Conservation (phyloP, 805 yeast species). For the Candida ortonii region DNA sequence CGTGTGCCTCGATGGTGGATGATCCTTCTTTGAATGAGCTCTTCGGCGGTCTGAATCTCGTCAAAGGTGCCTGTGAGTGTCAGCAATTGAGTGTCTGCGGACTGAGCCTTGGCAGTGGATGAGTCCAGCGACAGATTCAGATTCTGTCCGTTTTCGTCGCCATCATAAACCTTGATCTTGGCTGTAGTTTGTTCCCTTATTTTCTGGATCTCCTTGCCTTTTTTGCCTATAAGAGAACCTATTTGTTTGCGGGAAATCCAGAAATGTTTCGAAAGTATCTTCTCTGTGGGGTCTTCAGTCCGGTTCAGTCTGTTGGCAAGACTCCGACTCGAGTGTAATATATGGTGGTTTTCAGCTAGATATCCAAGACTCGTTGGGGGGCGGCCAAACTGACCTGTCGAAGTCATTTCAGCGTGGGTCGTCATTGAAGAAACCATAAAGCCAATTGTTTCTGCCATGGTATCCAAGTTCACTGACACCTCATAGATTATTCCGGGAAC, state of each 20-base stretch:
- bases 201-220: conserved; percentile 38
- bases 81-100: conserved; percentile 10
- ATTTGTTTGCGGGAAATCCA: conserved; percentile 33
- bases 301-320: too few relatives aligned
- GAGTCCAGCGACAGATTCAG: not conserved
- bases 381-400: conserved; percentile 1
- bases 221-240: conserved; percentile 41
- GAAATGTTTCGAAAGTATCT: conserved; percentile 13
- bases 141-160: conserved; percentile 10
- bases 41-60: conserved; percentile 14
- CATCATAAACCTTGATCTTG: conserved; percentile 37
- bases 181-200: conserved; percentile 37
- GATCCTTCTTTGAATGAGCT: conserved; percentile 10
- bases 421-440: not conserved
- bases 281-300: too few relatives aligned
- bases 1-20: conserved; percentile 15
- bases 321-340: not conserved
- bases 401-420: not conserved
- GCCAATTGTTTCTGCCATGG: too few relatives aligned
- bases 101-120: not conserved
- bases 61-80: conserved; percentile 13
- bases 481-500: too few relatives aligned
- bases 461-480: too few relatives aligned
- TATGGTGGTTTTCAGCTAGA: conserved; percentile 7
- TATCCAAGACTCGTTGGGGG: conserved; percentile 7